A percentile compares a stretch with the other conserved stretches of the same genome.
phyloP scores from a whole-genome alignment of 768 basidiomycete genomes.

The Obba rivulosa region DNA sequence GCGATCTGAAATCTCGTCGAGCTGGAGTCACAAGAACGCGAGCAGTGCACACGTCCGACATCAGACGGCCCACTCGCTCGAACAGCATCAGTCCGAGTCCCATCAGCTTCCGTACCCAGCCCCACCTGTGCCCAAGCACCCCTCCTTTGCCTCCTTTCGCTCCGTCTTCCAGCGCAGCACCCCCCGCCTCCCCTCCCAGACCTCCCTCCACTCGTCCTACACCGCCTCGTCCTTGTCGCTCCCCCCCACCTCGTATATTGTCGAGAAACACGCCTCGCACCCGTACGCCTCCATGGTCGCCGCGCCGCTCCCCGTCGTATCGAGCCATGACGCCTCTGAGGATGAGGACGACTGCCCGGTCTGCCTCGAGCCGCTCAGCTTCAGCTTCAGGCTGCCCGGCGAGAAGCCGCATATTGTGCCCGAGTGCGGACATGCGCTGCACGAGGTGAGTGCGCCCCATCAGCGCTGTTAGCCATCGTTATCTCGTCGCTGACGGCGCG shows the following conservation, averaged over 20 bases:
- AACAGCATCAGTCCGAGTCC: slow-evolving; percentile 20
- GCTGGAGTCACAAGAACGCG: slow-evolving; percentile 15
- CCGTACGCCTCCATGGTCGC: slow-evolving; percentile 58
- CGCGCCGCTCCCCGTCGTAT: slow-evolving; percentile 69
- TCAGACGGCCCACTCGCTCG: slow-evolving; percentile 4
- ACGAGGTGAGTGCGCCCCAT: slow-evolving; percentile 55
- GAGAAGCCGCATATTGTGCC: slow-evolving; percentile 98
- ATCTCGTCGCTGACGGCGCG: slow-evolving; percentile 4
- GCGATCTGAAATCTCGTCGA: slow-evolving; percentile 13
- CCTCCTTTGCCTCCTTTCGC: slow-evolving; percentile 35
- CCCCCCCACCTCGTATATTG: slow-evolving; percentile 20
- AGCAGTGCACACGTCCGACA: slow-evolving; percentile 11
- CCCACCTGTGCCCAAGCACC: slow-evolving; percentile 9
- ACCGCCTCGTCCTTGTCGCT: slow-evolving; percentile 26
- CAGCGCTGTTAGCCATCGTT: neutral
- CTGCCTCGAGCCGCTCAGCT: slow-evolving; percentile 91
- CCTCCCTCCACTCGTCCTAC: slow-evolving; percentile 44
- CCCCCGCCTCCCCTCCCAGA: slow-evolving; percentile 39
- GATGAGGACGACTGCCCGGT: slow-evolving; percentile 94
- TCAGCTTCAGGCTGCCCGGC: slow-evolving; percentile 87
- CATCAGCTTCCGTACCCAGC: slow-evolving; percentile 12
- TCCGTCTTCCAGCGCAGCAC: slow-evolving; percentile 48
- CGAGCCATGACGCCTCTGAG: slow-evolving; percentile 47
- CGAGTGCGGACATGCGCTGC: slow-evolving; percentile 96
- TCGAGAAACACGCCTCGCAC: slow-evolving; percentile 30